These are phyloP conservation scores for Mallotus nudiflorus DNA, from an alignment of 345 rosid species.

Conservation along the genomic window DNA sequence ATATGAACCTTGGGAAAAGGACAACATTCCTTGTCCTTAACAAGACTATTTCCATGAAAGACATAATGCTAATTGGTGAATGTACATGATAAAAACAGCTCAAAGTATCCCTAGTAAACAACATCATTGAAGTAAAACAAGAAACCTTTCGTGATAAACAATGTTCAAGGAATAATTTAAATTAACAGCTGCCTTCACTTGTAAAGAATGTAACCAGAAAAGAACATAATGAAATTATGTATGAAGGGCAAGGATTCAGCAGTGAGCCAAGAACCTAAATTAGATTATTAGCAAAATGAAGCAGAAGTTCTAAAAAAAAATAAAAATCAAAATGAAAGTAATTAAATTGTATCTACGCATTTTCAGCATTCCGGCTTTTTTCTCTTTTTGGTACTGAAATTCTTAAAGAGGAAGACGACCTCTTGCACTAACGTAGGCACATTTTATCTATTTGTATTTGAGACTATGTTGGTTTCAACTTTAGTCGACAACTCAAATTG, in stretches of 20 bases:
- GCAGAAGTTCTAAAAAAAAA: not conserved
- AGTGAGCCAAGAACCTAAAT: not conserved
- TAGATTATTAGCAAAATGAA: not conserved
- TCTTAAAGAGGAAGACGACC: too few species aligned
- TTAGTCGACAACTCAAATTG: too few species aligned
- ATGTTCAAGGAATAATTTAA: not conserved
- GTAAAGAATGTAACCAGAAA: not conserved
- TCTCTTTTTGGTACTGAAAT: too few species aligned
- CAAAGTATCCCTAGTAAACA: not conserved
- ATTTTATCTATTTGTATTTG: too few species aligned
- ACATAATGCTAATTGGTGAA: not conserved
- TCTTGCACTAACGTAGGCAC: too few species aligned
- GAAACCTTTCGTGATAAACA: not conserved
- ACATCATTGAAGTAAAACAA: not conserved
- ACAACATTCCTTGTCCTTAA: not conserved
- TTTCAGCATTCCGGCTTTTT: too few species aligned
- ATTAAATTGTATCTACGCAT: too few species aligned
- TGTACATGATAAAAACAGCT: not conserved
- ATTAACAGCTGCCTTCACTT: not conserved
- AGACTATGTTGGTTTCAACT: too few species aligned
- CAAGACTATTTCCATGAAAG: not conserved
- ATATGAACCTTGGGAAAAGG: not conserved
- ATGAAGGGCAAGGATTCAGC: not conserved
- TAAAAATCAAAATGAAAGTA: not conserved
- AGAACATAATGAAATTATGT: not conserved